Conservation (phyloP, 2,329 filamentous ascomycete species). For the Phialophora macrospora region DNA sequence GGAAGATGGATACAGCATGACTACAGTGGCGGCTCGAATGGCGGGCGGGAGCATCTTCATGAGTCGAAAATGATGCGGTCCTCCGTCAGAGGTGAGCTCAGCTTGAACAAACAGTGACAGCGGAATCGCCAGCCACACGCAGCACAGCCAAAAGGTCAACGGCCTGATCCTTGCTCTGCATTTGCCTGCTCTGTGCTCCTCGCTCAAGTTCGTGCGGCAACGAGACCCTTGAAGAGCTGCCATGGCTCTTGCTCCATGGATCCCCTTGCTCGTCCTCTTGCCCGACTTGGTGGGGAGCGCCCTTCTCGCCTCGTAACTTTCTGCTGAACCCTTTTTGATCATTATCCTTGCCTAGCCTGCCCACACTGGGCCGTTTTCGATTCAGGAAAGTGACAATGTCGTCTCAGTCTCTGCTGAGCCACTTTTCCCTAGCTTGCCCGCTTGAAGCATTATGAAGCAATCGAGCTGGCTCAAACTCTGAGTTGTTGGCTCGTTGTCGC, state of each 20-base stretch:
- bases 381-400: constrained; percentile 5
- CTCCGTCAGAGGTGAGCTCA: neutral
- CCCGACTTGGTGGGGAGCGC: neutral
- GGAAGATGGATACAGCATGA: constrained; percentile 11
- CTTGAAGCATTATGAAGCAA: constrained; percentile 4
- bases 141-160: neutral
- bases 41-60: neutral
- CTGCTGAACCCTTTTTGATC: constrained; percentile 3
- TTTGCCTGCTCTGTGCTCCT: neutral
- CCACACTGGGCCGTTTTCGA: neutral
- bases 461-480: neutral
- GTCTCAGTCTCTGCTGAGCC: constrained; percentile 1
- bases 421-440: constrained; percentile 3
- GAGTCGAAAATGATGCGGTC: neutral
- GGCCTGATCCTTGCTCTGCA: neutral
- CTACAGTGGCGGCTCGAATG: constrained; percentile 11
- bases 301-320: constrained; percentile 2
- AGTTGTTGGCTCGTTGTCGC: neutral
- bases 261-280: neutral
- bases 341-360: neutral
- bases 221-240: neutral
- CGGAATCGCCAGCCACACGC: neutral
- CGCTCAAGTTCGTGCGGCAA: neutral
- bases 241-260: neutral
- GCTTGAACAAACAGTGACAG: neutral